Evolutionary conservation across 179 eudicot genomes (phyloP).

Genomic region (Drosera spatulata): DNA sequence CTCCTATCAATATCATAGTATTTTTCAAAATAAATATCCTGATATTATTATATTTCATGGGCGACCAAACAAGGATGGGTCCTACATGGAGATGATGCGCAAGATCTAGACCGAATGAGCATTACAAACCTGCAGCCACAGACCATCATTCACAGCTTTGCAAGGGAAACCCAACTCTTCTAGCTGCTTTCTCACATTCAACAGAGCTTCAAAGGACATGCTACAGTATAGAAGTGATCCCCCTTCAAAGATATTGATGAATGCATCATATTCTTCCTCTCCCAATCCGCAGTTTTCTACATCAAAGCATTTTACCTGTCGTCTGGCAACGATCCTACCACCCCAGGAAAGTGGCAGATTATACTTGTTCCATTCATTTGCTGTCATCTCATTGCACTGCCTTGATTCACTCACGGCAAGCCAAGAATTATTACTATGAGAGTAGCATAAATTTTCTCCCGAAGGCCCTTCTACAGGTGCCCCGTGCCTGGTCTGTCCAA

Average conservation of each 20-base stretch:
- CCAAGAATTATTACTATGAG: slow-evolving; percentile 58
- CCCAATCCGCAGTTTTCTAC: slow-evolving; percentile 44
- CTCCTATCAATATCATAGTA: too few species aligned
- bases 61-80: background rate
- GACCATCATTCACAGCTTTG: slow-evolving; percentile 94
- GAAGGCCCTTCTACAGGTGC: slow-evolving; percentile 77
- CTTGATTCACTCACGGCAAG: slow-evolving; percentile 49
- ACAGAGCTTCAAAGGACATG: slow-evolving; percentile 90
- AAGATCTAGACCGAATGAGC: background rate
- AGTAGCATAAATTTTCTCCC: slow-evolving; percentile 79
- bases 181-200: slow-evolving; percentile 90
- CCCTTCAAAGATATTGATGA: slow-evolving; percentile 87
- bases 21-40: too few species aligned
- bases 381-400: slow-evolving; percentile 38
- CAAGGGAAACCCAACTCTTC: slow-evolving; percentile 97
- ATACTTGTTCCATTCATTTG: slow-evolving; percentile 67
- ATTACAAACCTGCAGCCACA: slow-evolving; percentile 87
- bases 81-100: background rate
- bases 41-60: too few species aligned
- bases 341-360: slow-evolving; percentile 71
- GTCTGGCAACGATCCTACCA: slow-evolving; percentile 79
- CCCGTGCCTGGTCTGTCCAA: slow-evolving; percentile 32
- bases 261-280: slow-evolving; percentile 74
- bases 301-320: slow-evolving; percentile 51
- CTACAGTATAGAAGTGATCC: slow-evolving; percentile 87